Percentiles rank a stretch among this genome's conserved stretches.
Conservation (phyloP, 768 basidiomycete genomes). For the Leccinellum luteum region DNA sequence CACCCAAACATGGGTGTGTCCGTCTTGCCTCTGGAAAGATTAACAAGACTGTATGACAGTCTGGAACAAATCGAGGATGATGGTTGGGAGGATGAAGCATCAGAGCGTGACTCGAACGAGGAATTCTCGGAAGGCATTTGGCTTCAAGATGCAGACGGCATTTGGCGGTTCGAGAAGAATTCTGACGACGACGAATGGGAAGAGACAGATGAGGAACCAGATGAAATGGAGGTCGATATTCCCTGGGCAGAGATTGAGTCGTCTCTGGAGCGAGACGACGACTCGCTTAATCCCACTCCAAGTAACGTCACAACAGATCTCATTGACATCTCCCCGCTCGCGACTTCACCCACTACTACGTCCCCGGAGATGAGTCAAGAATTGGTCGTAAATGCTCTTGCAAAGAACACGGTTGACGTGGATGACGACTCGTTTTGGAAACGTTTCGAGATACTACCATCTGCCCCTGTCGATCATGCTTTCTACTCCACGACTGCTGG, state of each 20-base stretch:
- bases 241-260: constrained; percentile 29
- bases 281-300: constrained; percentile 13
- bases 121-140: constrained; percentile 42
- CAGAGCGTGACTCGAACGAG: constrained; percentile 37
- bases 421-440: constrained; percentile 59
- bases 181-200: constrained; percentile 41
- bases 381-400: constrained; percentile 22
- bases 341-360: constrained; percentile 28
- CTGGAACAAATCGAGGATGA: constrained; percentile 77
- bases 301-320: constrained; percentile 19
- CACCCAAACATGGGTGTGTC: constrained; percentile 55
- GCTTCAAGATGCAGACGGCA: constrained; percentile 41
- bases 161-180: constrained; percentile 31
- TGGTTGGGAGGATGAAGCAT: constrained; percentile 45
- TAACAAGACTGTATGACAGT: constrained; percentile 79
- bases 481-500: constrained; percentile 61
- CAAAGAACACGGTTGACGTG: constrained; percentile 28
- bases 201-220: constrained; percentile 33
- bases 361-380: constrained; percentile 35
- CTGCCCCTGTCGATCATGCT: constrained; percentile 80
- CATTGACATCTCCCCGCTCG: constrained; percentile 23
- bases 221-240: constrained; percentile 37
- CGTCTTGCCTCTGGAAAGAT: constrained; percentile 58
- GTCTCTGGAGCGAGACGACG: constrained; percentile 16
- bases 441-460: constrained; percentile 76